Evolutionary conservation across 2,329 filamentous ascomycete species (phyloP).

Genomic region (Xylaria multiplex): DNA sequence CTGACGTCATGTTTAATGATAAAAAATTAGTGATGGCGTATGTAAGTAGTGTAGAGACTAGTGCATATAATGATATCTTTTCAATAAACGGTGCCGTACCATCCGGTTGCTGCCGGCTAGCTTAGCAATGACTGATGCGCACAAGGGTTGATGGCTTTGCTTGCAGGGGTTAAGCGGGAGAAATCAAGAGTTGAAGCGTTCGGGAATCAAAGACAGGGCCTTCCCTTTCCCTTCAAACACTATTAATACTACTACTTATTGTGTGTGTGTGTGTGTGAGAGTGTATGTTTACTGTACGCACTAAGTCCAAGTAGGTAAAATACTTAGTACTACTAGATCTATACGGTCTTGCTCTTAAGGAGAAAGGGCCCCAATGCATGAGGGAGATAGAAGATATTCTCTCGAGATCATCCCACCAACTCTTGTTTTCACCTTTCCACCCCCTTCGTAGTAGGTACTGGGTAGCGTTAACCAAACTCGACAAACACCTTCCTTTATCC

Average conservation of each 20-base stretch:
- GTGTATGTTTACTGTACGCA: too few relatives aligned
- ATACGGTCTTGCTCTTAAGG: neutral
- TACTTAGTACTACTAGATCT: neutral
- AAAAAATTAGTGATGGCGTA: neutral
- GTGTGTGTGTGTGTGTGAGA: too few relatives aligned
- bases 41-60: too few relatives aligned
- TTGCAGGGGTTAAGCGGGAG: constrained; percentile 12
- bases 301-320: too few relatives aligned
- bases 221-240: too few relatives aligned
- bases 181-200: constrained; percentile 19
- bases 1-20: constrained; percentile 27
- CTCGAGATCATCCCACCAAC: constrained; percentile 4
- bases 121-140: constrained; percentile 20
- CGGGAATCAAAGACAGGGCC: neutral
- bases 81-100: constrained; percentile 18
- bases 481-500: constrained; percentile 12
- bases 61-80: neutral
- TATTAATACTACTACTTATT: too few relatives aligned
- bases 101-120: constrained; percentile 33
- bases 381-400: neutral
- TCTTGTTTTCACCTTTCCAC: constrained; percentile 14
- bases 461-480: neutral
- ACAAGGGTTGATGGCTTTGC: constrained; percentile 19
- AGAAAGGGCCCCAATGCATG: neutral
- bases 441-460: too few relatives aligned